A percentile compares a stretch with the other conserved stretches of the same genome.
Evolutionary conservation across 148 eudicot species (phyloP).

Genomic region (Chenopodium suecicum): DNA sequence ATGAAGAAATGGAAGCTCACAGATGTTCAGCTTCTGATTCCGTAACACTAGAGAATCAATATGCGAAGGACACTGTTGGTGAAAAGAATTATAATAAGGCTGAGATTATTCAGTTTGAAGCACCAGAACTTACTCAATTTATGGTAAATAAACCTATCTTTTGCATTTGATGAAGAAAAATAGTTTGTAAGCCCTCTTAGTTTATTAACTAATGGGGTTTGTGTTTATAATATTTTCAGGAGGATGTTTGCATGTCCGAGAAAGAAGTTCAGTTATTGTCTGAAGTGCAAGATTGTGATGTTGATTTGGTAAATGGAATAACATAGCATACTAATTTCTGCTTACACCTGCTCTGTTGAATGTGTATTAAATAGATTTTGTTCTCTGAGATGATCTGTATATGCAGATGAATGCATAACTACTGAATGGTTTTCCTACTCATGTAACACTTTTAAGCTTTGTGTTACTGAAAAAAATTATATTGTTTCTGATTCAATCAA

Average conservation of each 20-base stretch:
- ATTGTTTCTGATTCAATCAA: background rate
- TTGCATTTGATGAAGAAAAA: background rate
- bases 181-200: background rate
- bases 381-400: slow-evolving; percentile 10
- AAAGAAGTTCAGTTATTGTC: slow-evolving; percentile 40
- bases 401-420: slow-evolving; percentile 8
- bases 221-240: slow-evolving; percentile 36
- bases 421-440: background rate
- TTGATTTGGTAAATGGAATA: slow-evolving; percentile 40
- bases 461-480: background rate
- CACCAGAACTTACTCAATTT: slow-evolving; percentile 54
- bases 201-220: slow-evolving; percentile 12
- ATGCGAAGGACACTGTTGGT: slow-evolving; percentile 18
- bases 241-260: slow-evolving; percentile 39
- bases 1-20: slow-evolving; percentile 12
- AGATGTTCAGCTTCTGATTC: slow-evolving; percentile 11
- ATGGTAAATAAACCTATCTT: slow-evolving; percentile 36
- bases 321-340: background rate
- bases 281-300: slow-evolving; percentile 42
- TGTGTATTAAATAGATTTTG: background rate
- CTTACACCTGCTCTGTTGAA: background rate
- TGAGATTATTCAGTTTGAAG: slow-evolving; percentile 53
- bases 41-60: slow-evolving; percentile 11
- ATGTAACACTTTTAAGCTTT: background rate
- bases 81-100: slow-evolving; percentile 25